Percentiles rank a stretch among this genome's conserved stretches.
Conservation (phyloP, 1,284 basidiomycete species). For the Heliocybe sulcata region DNA sequence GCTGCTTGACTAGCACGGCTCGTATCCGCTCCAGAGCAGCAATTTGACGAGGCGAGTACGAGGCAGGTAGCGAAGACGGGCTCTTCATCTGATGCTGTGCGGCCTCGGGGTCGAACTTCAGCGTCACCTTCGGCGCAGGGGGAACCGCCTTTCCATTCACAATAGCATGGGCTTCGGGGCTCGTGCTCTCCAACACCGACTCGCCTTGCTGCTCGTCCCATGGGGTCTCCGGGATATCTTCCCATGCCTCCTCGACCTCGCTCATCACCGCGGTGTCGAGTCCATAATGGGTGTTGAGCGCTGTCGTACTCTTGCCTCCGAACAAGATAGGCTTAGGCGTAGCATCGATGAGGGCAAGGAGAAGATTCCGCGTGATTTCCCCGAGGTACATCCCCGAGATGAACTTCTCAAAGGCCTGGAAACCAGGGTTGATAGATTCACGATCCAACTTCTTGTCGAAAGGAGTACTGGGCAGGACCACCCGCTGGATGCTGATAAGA, state of each 20-base stretch:
- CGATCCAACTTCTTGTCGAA: constrained; percentile 93
- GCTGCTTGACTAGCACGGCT: constrained; percentile 51
- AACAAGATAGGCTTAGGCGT: constrained; percentile 70
- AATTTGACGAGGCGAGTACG: constrained; percentile 15
- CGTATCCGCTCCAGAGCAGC: constrained; percentile 43
- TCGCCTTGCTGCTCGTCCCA: constrained; percentile 8
- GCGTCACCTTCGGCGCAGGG: neutral
- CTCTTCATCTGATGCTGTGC: neutral
- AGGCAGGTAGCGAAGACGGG: constrained; percentile 20
- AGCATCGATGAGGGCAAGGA: constrained; percentile 84
- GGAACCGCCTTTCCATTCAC: neutral
- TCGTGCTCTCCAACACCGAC: neutral
- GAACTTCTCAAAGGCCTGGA: constrained; percentile 97
- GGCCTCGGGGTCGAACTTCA: neutral
- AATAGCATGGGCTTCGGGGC: neutral
- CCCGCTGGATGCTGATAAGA: constrained; percentile 40
- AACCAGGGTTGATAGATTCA: constrained; percentile 88
- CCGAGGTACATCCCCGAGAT: constrained; percentile 99
- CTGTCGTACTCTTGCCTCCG: constrained; percentile 64
- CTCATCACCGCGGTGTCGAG: constrained; percentile 93
- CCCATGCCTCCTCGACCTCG: constrained; percentile 74
- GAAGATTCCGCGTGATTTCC: constrained; percentile 83
- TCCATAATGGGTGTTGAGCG: constrained; percentile 87
- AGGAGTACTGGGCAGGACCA: constrained; percentile 85
- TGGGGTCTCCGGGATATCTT: constrained; percentile 25